Conservation (phyloP, 441 rosid genomes). For the Oxalis stricta region DNA sequence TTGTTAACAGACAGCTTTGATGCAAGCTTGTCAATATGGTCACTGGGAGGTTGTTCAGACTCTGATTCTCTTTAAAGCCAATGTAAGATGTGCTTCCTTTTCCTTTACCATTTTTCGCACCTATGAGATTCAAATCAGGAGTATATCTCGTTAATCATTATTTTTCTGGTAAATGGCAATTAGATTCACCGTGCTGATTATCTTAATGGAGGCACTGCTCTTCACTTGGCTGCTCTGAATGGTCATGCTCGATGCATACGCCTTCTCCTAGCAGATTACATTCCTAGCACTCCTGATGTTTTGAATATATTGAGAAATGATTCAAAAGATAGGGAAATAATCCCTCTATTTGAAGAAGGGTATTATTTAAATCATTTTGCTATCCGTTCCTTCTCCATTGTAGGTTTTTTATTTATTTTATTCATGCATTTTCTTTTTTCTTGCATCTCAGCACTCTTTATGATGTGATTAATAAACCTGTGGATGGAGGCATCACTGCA, state of each 20-base stretch:
- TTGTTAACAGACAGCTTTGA: slow-evolving; percentile 67
- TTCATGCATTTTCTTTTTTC: slow-evolving; percentile 8
- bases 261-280: slow-evolving; percentile 69
- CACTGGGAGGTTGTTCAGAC: slow-evolving; percentile 93
- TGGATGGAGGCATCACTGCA: slow-evolving; percentile 89
- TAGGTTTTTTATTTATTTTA: slow-evolving; percentile 4
- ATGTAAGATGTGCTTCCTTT: slow-evolving; percentile 40
- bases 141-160: slow-evolving; percentile 10
- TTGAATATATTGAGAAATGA: slow-evolving; percentile 34
- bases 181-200: slow-evolving; percentile 87
- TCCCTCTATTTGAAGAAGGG: slow-evolving; percentile 50
- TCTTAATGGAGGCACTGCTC: slow-evolving; percentile 87
- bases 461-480: slow-evolving; percentile 58
- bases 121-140: neutral
- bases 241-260: slow-evolving; percentile 80
- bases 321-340: slow-evolving; percentile 19
- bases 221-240: slow-evolving; percentile 81
- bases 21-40: slow-evolving; percentile 99
- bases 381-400: neutral
- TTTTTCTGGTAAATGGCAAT: slow-evolving; percentile 8
- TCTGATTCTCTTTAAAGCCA: slow-evolving; percentile 76
- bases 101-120: neutral
- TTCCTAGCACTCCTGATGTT: slow-evolving; percentile 52
- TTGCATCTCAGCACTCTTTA: slow-evolving; percentile 42
- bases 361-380: slow-evolving; percentile 8